Percentiles rank a stretch among this genome's conserved stretches.
Evolutionary conservation across 371 early-diverging fungal species (phyloP).

Genomic region (Furculomyces boomerangus): DNA sequence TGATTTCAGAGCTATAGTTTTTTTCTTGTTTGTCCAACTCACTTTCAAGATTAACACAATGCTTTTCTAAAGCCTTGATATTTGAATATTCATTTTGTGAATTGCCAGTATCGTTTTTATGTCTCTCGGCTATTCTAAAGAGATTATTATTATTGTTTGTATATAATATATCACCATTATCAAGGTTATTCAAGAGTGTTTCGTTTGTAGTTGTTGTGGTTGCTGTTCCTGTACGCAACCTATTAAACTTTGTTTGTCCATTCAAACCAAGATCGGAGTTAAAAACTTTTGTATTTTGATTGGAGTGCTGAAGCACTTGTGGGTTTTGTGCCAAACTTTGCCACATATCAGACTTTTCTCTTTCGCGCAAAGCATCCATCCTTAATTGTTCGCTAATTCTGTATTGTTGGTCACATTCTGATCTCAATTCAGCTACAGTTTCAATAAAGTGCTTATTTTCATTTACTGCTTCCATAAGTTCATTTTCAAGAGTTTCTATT

Average conservation of each 20-base stretch:
- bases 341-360: slow-evolving; percentile 1
- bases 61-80: no score
- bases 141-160: no score
- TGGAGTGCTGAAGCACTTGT: not conserved
- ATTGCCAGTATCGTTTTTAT: no score
- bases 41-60: no score
- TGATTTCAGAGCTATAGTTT: no score
- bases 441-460: not conserved
- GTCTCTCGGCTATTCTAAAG: no score
- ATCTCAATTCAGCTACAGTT: not conserved
- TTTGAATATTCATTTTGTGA: no score
- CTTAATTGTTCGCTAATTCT: slow-evolving; percentile 1
- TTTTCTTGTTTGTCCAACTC: no score
- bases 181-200: not conserved
- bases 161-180: no score
- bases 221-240: not conserved
- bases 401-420: not conserved
- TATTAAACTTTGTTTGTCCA: not conserved
- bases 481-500: not conserved
- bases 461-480: not conserved
- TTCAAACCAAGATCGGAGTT: not conserved
- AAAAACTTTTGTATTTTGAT: not conserved
- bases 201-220: not conserved
- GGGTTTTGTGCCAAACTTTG: not conserved
- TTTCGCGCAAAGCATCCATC: not conserved